phyloP scores from a whole-genome alignment of 2,329 filamentous ascomycete species.

The Colletotrichum viniferum region DNA sequence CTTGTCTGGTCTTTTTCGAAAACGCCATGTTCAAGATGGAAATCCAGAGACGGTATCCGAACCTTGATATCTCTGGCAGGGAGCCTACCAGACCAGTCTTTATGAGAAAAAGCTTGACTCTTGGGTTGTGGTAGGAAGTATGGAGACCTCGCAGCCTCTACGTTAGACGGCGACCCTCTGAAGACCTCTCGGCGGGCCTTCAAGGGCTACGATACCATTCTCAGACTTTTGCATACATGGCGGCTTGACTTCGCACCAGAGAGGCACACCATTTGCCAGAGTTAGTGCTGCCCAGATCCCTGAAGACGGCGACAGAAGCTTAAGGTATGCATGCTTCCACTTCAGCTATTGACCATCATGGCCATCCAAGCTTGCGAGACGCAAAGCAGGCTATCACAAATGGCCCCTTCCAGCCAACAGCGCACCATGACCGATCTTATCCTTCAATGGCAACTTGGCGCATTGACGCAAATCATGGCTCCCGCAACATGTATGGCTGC shows the following conservation, averaged over 20 bases:
- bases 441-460: background rate
- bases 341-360: background rate
- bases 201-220: background rate
- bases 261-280: background rate
- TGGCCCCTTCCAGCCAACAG: background rate
- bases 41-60: background rate
- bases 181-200: background rate
- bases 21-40: background rate
- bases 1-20: background rate
- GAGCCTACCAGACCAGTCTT: rapidly evolving
- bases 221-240: background rate
- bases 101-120: background rate
- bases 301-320: background rate
- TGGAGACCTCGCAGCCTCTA: background rate
- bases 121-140: background rate
- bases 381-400: background rate
- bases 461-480: background rate
- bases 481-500: background rate
- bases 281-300: background rate
- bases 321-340: background rate
- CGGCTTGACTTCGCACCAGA: background rate
- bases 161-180: background rate
- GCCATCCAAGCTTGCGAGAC: background rate
- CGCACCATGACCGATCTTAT: background rate
- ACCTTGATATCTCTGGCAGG: background rate